Evolutionary conservation across 805 yeast genomes (phyloP).

Genomic region (Naumovozyma baii): DNA sequence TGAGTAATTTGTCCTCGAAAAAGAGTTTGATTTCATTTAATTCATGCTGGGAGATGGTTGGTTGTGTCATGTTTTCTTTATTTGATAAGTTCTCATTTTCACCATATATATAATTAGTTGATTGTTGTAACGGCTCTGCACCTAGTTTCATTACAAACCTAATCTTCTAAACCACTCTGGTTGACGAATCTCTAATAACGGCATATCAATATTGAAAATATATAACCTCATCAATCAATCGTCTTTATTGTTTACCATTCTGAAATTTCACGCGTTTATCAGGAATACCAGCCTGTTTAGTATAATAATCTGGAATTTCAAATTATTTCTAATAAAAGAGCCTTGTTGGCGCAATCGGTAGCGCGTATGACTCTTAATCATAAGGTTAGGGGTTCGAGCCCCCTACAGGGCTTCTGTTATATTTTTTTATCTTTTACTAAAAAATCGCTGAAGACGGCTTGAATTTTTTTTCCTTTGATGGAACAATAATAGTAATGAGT

Average conservation of each 20-base stretch:
- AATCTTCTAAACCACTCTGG: too few relatives aligned
- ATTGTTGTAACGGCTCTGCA: not conserved
- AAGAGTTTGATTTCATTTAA: slow-evolving; percentile 1
- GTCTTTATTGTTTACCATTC: too few relatives aligned
- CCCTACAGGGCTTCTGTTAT: slow-evolving; percentile 5
- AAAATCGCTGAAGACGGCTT: not conserved
- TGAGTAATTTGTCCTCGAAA: slow-evolving; percentile 38
- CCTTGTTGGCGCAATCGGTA: slow-evolving; percentile 2
- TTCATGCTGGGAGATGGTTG: not conserved
- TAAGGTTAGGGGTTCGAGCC: slow-evolving; percentile 7
- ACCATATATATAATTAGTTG: not conserved
- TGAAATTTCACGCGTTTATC: not conserved
- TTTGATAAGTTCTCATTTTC: not conserved
- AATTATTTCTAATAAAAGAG: not conserved
- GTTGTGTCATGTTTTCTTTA: not conserved
- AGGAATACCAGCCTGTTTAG: not conserved
- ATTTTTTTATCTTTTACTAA: too few relatives aligned
- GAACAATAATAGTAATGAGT: too few relatives aligned
- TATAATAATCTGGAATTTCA: not conserved
- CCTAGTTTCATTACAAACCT: not conserved
- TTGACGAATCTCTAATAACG: too few relatives aligned
- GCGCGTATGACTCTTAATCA: not conserved
- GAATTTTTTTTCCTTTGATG: not conserved
- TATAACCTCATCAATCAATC: too few relatives aligned
- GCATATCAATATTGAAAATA: too few relatives aligned